Evolutionary conservation across 2,329 filamentous ascomycete genomes (phyloP), one percentile per base, ranked within the genome.

Genomic region (Hyphodiscus sp.): DNA sequence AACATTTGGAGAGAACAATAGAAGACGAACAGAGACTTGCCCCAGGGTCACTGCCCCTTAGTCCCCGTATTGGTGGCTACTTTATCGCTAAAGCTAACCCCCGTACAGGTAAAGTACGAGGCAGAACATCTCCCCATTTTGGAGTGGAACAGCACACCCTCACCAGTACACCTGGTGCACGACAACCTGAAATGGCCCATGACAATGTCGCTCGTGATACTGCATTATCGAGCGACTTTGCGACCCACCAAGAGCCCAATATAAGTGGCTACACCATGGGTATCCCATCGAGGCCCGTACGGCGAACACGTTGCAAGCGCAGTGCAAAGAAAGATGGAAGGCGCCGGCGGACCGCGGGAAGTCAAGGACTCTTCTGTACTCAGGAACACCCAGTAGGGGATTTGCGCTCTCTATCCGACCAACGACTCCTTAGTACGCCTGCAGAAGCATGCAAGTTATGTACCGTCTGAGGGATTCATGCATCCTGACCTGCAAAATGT

Each of bases 261-360:
- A 16, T 41, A 47, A 56, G 50, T 53, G 52, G 54, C 30, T 47
- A 20, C 19, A 19, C 20, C 49, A 51, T 33, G 48, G 42, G 45
- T 56, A 16, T 46, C 30, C 41, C 33, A 47, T 50, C 58, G 55
- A 64, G 57, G 62, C 59, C 59, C 58, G 58, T 52, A 58, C 60
- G 63, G 65, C 64, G 59, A 62, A 60, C 65, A 67, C 63, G 65
- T 67, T 58, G 65, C 63, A 65, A 20, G 23, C 23, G 3, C 23
- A 26, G 4, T 26, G 23, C 23, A 26, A 8, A 4, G 23, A 3
- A 26, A 8, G 23, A 26, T n/a, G 23, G 23, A 26, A 26, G 23
- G 23, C 23, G 23, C 23, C 44, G 45, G 49, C 50, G 56, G 47
- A 57, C 33, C 47, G 30, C 45, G 50, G 46, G 50, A 42, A 38